Evolutionary conservation across 352 stramenopile genomes (phyloP), one percentile per base, ranked within the genome.

Genomic region (Pythium chondricola): DNA sequence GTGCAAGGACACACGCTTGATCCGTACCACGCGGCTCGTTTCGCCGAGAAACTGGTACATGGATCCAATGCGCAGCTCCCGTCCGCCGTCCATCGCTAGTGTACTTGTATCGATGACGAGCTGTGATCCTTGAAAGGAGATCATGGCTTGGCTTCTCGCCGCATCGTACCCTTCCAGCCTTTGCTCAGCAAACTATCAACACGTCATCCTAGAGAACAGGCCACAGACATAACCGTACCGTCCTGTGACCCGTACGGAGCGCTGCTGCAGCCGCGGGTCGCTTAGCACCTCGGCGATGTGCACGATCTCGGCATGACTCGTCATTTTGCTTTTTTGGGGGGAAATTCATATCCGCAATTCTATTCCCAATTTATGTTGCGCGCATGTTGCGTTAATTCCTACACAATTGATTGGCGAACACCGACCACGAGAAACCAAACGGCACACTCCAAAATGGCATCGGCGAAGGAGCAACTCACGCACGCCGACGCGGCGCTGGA

Each of bases 41-140:
- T 93, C 82, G 14, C 82, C 82, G 3, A 93, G 48, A 42, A 93
- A 91, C 49, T 93, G 82, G 32, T 88, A 91, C 77, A 90, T 81
- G 29, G 79, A 86, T 18, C 77, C 77, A 14, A 90, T 46, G 11
- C 62, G 63, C 52, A 93, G 59, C 11, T 75, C 69, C n/a, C 85
- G 47, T 20, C 69, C 50, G 5, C 36, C 56, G 25, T 72, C 63
- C 22, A 79, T 56, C 24, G 60, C 63, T 21, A 90, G 42, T n/a
- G 70, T 31, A 20, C 69, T 63, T 36, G 82, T 93, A 50, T 89
- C 77, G 26, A 93, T 59, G n/a, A 63, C 67, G 52, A 93, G 67
- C 1, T 65, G 56, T 2, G 65, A 68, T 41, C 60, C 63, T 47
- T 93, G 76, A 52, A 90, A 93, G 10, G 82, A 84, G 11, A 90